A percentile compares a stretch with the other conserved stretches of the same genome.
These are phyloP conservation scores for Halenospora varia DNA, from an alignment of 495 filamentous ascomycete genomes.

Conservation along the genomic window DNA sequence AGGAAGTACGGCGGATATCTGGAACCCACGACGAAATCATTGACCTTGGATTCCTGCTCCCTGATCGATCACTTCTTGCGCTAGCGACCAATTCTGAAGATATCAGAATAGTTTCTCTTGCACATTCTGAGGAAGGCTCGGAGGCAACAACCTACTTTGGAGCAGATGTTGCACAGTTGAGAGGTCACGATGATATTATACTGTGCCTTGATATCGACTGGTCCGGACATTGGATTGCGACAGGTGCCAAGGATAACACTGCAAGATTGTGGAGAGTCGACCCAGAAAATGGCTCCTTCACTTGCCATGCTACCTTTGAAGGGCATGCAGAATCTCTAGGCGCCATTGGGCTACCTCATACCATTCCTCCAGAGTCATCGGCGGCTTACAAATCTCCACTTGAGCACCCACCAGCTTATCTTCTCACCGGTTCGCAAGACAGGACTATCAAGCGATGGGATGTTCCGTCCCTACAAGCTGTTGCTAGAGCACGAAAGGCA, in stretches of 20 bases:
- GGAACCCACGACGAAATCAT: constrained; percentile 98
- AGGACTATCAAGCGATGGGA: constrained; percentile 92
- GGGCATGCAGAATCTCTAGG: constrained; percentile 94
- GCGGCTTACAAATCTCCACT: constrained; percentile 62
- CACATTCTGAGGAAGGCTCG: constrained; percentile 27
- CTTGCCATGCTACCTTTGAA: constrained; percentile 73
- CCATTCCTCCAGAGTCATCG: constrained; percentile 58
- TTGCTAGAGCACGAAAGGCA: constrained; percentile 37
- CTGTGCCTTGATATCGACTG: constrained; percentile 93
- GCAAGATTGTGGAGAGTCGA: constrained; percentile 90
- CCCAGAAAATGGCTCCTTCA: constrained; percentile 66
- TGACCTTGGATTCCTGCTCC: constrained; percentile 79
- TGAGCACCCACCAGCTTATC: constrained; percentile 73
- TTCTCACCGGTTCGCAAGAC: constrained; percentile 91
- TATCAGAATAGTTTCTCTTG: constrained; percentile 74
- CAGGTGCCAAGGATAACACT: constrained; percentile 93
- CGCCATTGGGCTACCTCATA: constrained; percentile 79
- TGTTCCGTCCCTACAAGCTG: constrained; percentile 45
- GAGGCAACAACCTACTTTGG: constrained; percentile 63
- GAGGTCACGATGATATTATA: constrained; percentile 90
- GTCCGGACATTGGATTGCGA: constrained; percentile 95
- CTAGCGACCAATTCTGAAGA: constrained; percentile 94
- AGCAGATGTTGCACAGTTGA: constrained; percentile 77
- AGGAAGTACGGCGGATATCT: constrained; percentile 67
- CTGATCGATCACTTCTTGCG: constrained; percentile 74